A percentile compares a stretch with the other conserved stretches of the same genome.
Conservation (phyloP, 2,329 filamentous ascomycete species). For the Aspergillus brunneoviolaceus region DNA sequence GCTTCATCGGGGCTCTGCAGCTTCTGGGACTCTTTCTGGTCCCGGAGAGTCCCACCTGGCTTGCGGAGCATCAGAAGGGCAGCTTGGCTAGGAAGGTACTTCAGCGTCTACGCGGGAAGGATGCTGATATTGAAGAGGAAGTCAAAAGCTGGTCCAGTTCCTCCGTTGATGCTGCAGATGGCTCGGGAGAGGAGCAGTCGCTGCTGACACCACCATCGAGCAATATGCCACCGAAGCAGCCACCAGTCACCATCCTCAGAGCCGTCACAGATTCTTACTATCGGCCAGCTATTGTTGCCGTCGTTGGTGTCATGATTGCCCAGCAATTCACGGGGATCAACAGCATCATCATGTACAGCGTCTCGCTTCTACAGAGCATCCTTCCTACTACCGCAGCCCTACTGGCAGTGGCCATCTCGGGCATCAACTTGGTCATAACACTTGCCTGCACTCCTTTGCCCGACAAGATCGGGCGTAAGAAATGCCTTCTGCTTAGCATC, state of each 20-base stretch:
- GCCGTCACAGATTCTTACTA: slow-evolving; percentile 68
- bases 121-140: slow-evolving; percentile 71
- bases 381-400: slow-evolving; percentile 78
- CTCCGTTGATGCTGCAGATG: slow-evolving; percentile 26
- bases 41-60: slow-evolving; percentile 85
- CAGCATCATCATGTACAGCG: slow-evolving; percentile 97
- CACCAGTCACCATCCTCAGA: slow-evolving; percentile 63
- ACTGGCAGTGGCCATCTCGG: slow-evolving; percentile 83
- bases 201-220: slow-evolving; percentile 60
- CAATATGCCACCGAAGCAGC: slow-evolving; percentile 64
- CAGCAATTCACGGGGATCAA: slow-evolving; percentile 96
- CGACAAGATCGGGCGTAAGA: slow-evolving; percentile 84
- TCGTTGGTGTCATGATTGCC: slow-evolving; percentile 85
- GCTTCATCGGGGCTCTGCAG: slow-evolving; percentile 67
- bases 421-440: slow-evolving; percentile 82
- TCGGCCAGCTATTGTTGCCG: slow-evolving; percentile 73
- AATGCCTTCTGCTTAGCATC: slow-evolving; percentile 78
- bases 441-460: slow-evolving; percentile 77
- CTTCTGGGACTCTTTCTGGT: slow-evolving; percentile 70
- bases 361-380: slow-evolving; percentile 78
- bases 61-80: slow-evolving; percentile 65
- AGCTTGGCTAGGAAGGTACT: slow-evolving; percentile 65
- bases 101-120: slow-evolving; percentile 71
- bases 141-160: slow-evolving; percentile 57
- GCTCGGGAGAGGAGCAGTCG: slow-evolving; percentile 65